Percentiles rank a stretch among this genome's conserved stretches.
These are phyloP conservation scores for Sclerotinia spermophila DNA, from an alignment of 2,329 filamentous ascomycete genomes.

Conservation along the genomic window DNA sequence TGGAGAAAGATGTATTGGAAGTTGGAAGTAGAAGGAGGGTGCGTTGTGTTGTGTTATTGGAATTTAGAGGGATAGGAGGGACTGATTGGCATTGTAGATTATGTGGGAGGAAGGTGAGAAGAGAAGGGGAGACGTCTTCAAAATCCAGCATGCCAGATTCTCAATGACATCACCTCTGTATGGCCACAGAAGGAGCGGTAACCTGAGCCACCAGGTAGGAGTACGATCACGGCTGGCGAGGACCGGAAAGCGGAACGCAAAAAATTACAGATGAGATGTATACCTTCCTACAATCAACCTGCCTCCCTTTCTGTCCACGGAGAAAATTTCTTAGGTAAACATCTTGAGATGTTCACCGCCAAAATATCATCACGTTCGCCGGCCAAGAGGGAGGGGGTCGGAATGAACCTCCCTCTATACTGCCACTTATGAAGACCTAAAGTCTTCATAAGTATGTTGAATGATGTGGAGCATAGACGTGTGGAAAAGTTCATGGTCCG, in stretches of 20 bases:
- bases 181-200: neutral
- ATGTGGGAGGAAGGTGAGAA: too few species aligned
- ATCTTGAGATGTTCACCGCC: neutral
- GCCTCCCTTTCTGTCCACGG: neutral
- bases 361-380: too few species aligned
- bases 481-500: neutral
- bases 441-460: neutral
- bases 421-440: neutral
- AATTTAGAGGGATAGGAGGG: too few species aligned
- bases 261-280: neutral
- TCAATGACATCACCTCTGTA: neutral
- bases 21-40: too few species aligned
- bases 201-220: neutral
- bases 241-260: neutral
- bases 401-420: neutral
- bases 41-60: too few species aligned
- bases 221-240: neutral
- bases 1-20: too few species aligned
- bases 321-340: neutral
- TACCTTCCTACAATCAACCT: neutral
- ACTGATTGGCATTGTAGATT: too few species aligned
- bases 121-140: neutral
- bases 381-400: neutral
- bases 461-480: neutral
- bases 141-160: neutral